A percentile compares a stretch with the other conserved stretches of the same genome.
phyloP scores from a whole-genome alignment of 345 rosid genomes.

The Rhodamnia argentea region DNA sequence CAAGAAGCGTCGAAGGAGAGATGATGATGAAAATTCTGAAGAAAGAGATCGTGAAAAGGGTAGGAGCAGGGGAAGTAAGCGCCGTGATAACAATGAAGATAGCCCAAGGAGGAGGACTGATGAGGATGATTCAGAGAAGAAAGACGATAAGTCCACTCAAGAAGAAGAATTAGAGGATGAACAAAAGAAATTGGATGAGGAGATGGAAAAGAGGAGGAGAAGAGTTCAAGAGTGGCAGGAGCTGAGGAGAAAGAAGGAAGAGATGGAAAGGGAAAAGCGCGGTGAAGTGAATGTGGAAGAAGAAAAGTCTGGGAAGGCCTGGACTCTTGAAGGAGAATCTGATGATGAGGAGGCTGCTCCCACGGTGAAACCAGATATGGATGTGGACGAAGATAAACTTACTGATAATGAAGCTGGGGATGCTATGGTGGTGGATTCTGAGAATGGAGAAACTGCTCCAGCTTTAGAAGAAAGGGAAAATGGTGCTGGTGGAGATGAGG shows the following conservation, averaged over 20 bases:
- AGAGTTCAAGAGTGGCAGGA: slow-evolving; percentile 99
- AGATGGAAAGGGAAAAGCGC: slow-evolving; percentile 50
- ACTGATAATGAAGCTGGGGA: slow-evolving; percentile 29
- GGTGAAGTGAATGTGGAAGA: slow-evolving; percentile 47
- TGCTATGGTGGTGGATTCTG: slow-evolving; percentile 38
- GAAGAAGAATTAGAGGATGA: slow-evolving; percentile 87
- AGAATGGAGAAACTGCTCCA: slow-evolving; percentile 16
- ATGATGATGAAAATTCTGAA: slow-evolving; percentile 37
- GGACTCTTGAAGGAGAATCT: slow-evolving; percentile 96
- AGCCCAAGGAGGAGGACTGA: slow-evolving; percentile 41
- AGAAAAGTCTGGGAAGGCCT: slow-evolving; percentile 55
- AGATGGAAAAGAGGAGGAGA: slow-evolving; percentile 81
- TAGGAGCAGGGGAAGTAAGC: slow-evolving; percentile 44
- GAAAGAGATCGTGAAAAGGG: slow-evolving; percentile 56
- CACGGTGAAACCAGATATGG: slow-evolving; percentile 38
- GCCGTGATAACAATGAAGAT: slow-evolving; percentile 38
- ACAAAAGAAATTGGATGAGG: slow-evolving; percentile 70
- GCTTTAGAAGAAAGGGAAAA: slow-evolving; percentile 23
- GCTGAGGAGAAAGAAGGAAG: slow-evolving; percentile 77
- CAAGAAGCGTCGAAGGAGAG: slow-evolving; percentile 54
- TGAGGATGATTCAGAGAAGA: slow-evolving; percentile 45
- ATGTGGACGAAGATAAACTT: slow-evolving; percentile 38
- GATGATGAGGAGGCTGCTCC: slow-evolving; percentile 73
- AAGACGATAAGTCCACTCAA: slow-evolving; percentile 37
- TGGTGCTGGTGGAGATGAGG: slow-evolving; percentile 45